phyloP scores from a whole-genome alignment of 2,329 filamentous ascomycete species.

The Neofusicoccum laricinum region DNA sequence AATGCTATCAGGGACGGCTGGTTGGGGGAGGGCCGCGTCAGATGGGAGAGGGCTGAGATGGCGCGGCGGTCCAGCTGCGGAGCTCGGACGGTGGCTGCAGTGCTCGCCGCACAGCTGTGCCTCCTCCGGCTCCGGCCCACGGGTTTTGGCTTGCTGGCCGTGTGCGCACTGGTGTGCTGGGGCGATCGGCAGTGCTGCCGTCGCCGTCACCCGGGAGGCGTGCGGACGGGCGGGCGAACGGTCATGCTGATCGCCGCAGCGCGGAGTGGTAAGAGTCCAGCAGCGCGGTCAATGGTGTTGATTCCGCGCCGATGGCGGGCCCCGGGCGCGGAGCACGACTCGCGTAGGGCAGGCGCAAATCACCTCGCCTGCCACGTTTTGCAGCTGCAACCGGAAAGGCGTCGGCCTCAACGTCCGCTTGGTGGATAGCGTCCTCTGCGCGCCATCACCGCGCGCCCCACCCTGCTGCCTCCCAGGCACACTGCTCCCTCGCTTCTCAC shows the following conservation, averaged over 20 bases:
- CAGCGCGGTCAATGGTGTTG: background rate
- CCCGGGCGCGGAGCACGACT: background rate
- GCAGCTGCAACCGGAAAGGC: background rate
- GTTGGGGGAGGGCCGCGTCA: background rate
- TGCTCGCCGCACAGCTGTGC: too few species aligned
- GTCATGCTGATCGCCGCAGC: background rate
- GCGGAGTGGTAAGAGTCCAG: background rate
- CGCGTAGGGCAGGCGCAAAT: slow-evolving; percentile 8
- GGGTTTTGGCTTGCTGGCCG: background rate
- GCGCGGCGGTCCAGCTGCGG: background rate
- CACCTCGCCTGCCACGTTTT: slow-evolving; percentile 4
- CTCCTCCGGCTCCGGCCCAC: background rate
- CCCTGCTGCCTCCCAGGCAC: background rate
- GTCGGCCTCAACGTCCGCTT: background rate
- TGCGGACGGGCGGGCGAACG: background rate
- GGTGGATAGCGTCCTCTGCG: background rate
- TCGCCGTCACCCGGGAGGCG: background rate
- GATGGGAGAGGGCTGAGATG: background rate
- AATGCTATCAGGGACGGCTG: background rate
- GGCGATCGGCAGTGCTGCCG: background rate
- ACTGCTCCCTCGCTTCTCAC: background rate
- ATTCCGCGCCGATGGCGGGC: too few species aligned
- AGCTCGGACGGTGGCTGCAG: background rate
- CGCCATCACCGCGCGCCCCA: background rate
- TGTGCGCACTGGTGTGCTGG: background rate